These are phyloP conservation scores for Apodospora peruviana DNA, from an alignment of 495 filamentous ascomycete species.

Conservation along the genomic window DNA sequence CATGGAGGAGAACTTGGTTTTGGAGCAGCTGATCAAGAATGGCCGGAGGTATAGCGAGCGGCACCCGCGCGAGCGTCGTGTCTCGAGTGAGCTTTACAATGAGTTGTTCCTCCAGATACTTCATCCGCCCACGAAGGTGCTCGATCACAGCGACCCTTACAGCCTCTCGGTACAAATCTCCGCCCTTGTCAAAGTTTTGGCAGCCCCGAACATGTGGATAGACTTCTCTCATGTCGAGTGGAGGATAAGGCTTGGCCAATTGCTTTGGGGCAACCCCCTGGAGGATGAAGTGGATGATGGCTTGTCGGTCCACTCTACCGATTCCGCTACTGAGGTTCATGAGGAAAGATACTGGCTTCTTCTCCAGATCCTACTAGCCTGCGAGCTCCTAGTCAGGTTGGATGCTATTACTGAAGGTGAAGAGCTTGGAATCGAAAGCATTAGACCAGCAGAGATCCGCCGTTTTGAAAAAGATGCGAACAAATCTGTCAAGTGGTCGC, in stretches of 20 bases:
- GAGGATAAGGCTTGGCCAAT: conserved; percentile 72
- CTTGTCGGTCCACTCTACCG: conserved; percentile 29
- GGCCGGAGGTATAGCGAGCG: conserved; percentile 39
- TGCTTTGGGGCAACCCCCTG: conserved; percentile 65
- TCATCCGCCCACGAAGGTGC: conserved; percentile 51
- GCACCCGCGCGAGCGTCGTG: conserved; percentile 29
- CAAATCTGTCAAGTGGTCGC: conserved; percentile 71
- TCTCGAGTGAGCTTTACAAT: conserved; percentile 50
- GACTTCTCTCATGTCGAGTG: conserved; percentile 77
- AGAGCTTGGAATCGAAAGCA: conserved; percentile 39
- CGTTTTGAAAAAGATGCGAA: conserved; percentile 61
- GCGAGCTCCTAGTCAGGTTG: conserved; percentile 69
- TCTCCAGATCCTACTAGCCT: conserved; percentile 71
- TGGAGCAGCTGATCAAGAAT: conserved; percentile 47
- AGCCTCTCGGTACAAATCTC: conserved; percentile 55
- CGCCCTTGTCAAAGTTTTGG: conserved; percentile 50
- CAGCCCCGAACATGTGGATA: conserved; percentile 58
- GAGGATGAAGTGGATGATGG: conserved; percentile 49
- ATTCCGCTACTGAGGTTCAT: conserved; percentile 37
- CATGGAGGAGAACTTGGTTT: conserved; percentile 44
- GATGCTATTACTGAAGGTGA: conserved; percentile 63
- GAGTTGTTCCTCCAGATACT: conserved; percentile 55
- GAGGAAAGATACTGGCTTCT: conserved; percentile 69
- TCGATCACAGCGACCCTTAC: conserved; percentile 53
- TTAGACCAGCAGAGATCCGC: conserved; percentile 54